Conservation (phyloP, 495 filamentous ascomycete genomes). For the Aspergillus indologenus region DNA sequence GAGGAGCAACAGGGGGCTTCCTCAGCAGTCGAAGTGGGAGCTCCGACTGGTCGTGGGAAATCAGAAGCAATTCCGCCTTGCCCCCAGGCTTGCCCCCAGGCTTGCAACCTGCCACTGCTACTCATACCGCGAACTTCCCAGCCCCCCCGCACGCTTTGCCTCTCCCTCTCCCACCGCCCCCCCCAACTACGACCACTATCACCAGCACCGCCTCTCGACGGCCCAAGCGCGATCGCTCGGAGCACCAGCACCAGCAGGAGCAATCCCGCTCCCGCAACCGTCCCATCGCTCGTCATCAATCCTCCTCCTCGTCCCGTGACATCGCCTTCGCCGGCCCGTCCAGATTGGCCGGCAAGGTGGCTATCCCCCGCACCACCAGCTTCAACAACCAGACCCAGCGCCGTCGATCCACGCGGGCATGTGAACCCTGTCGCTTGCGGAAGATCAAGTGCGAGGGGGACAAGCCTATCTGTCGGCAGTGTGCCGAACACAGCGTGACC, state of each 20-base stretch:
- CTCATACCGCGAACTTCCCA: too few relatives aligned
- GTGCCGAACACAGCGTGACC: conserved; percentile 42
- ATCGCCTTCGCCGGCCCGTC: conserved; percentile 2
- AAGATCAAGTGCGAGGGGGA: conserved; percentile 60
- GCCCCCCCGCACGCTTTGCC: too few relatives aligned
- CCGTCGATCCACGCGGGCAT: conserved; percentile 53
- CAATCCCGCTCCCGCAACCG: neutral
- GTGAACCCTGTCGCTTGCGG: conserved; percentile 69
- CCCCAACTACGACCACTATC: neutral
- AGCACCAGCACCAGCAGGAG: neutral
- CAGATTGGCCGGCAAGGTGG: conserved; percentile 24
- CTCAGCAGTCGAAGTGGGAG: neutral
- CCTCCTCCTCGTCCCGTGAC: conserved; percentile 7
- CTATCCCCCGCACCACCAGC: conserved; percentile 30
- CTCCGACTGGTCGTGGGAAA: neutral
- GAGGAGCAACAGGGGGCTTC: neutral
- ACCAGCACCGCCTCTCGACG: neutral
- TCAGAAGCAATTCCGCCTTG: neutral
- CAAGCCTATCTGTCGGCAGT: conserved; percentile 54
- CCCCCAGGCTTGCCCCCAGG: conserved; percentile 2
- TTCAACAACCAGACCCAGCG: conserved; percentile 13
- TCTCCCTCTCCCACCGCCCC: too few relatives aligned
- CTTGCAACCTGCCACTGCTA: conserved; percentile 9
- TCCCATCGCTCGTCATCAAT: neutral
- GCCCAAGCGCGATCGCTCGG: neutral